Evolutionary conservation across 495 filamentous ascomycete species (phyloP).

Genomic region (Hyphodiscus hymeniophilus): DNA sequence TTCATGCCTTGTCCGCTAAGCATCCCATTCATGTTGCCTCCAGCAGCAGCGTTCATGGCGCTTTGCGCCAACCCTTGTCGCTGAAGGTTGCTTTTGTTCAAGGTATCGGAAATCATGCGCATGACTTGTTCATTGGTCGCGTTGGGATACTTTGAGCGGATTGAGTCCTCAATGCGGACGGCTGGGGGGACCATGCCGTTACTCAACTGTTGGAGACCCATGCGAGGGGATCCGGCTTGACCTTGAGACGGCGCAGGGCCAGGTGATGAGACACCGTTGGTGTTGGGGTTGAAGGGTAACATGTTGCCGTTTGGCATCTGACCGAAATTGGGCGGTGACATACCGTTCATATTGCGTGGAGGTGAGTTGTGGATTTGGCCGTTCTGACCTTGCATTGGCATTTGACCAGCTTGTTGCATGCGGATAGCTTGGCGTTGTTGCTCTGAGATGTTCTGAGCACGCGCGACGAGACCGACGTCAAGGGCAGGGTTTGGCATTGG

Average conservation of each 20-base stretch:
- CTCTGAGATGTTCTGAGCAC: slow-evolving; percentile 52
- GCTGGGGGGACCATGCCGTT: slow-evolving; percentile 16
- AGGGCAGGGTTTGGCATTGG: slow-evolving; percentile 56
- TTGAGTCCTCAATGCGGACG: slow-evolving; percentile 28
- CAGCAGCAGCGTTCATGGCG: slow-evolving; percentile 55
- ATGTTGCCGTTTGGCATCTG: slow-evolving; percentile 24
- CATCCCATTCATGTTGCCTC: slow-evolving; percentile 21
- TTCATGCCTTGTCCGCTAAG: slow-evolving; percentile 21
- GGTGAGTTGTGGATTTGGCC: slow-evolving; percentile 31
- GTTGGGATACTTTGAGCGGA: slow-evolving; percentile 41
- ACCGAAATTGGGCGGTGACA: slow-evolving; percentile 25
- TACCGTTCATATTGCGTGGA: slow-evolving; percentile 30
- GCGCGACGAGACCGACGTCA: slow-evolving; percentile 45
- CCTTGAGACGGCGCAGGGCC: slow-evolving; percentile 21
- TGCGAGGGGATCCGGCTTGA: slow-evolving; percentile 20
- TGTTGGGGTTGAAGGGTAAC: slow-evolving; percentile 19
- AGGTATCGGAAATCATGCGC: slow-evolving; percentile 51
- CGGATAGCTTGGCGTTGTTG: slow-evolving; percentile 51
- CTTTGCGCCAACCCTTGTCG: slow-evolving; percentile 33
- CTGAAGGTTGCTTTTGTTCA: slow-evolving; percentile 31
- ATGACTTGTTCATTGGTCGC: slow-evolving; percentile 50
- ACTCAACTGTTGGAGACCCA: slow-evolving; percentile 25
- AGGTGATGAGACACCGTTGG: slow-evolving; percentile 9
- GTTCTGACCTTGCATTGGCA: slow-evolving; percentile 22
- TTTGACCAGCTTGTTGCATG: slow-evolving; percentile 42